A percentile compares a stretch with the other conserved stretches of the same genome.
Evolutionary conservation across 225 moss, liverwort and hornwort genomes (phyloP).

Genomic region (Physcomitrium patens): DNA sequence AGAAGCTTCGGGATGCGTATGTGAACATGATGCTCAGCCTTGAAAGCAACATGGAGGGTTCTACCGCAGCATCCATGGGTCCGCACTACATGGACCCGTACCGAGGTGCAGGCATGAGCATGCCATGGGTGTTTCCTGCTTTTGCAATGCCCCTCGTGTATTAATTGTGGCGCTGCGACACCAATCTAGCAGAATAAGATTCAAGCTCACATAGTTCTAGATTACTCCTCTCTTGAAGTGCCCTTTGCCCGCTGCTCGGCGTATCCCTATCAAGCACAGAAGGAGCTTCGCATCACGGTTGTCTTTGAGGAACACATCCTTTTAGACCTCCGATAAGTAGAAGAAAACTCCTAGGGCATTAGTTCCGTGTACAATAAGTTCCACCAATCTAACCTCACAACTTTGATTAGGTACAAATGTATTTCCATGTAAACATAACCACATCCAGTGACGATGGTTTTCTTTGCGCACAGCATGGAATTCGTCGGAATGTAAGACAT

Average conservation of each 20-base stretch:
- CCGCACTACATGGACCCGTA: conserved; percentile 25
- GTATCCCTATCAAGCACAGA: too few relatives aligned
- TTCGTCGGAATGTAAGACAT: too few relatives aligned
- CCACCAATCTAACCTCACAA: background rate
- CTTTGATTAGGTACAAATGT: too few relatives aligned
- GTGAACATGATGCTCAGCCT: conserved; percentile 50
- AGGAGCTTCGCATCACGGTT: too few relatives aligned
- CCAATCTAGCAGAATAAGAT: background rate
- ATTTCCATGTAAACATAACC: too few relatives aligned
- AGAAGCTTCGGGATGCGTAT: conserved; percentile 48
- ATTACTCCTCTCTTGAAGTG: too few relatives aligned
- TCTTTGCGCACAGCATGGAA: too few relatives aligned
- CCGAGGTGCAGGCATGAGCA: background rate
- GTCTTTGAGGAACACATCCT: too few relatives aligned
- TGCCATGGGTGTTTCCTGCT: conserved; percentile 40
- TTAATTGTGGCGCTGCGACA: background rate
- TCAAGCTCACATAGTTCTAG: too few relatives aligned
- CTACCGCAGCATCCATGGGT: conserved; percentile 30
- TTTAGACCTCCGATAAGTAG: background rate
- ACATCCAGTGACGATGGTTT: too few relatives aligned
- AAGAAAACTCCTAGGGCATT: background rate
- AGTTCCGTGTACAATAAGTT: background rate
- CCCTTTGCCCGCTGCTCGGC: too few relatives aligned
- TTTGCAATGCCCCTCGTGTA: conserved; percentile 36
- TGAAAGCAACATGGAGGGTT: conserved; percentile 32